A percentile compares a stretch with the other conserved stretches of the same genome.
phyloP scores from a whole-genome alignment of 148 eudicot species.

The Pouteria glomerata region DNA sequence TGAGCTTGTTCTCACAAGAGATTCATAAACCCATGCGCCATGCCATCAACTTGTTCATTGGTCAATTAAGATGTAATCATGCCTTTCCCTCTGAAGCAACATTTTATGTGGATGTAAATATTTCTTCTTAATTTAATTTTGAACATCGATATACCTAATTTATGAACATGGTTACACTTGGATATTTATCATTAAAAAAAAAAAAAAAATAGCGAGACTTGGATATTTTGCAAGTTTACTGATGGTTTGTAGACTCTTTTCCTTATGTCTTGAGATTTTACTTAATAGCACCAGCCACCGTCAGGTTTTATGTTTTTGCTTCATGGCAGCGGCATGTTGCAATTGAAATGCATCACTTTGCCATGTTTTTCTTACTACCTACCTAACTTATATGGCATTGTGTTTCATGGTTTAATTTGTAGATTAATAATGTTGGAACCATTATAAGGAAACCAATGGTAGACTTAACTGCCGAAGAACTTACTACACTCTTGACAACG shows the following conservation, averaged over 20 bases:
- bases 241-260: neutral
- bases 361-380: neutral
- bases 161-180: neutral
- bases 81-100: neutral
- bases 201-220: no score
- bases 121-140: neutral
- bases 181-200: no score
- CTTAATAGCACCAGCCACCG: neutral
- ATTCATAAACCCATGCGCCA: neutral
- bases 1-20: neutral
- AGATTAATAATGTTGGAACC: slow-evolving; percentile 79
- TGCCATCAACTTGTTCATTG: neutral
- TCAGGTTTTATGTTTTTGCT: neutral
- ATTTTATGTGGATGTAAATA: neutral
- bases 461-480: slow-evolving; percentile 52
- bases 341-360: neutral
- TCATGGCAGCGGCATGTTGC: neutral
- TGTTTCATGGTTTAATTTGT: slow-evolving; percentile 6
- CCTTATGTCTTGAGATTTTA: neutral
- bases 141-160: neutral
- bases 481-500: slow-evolving; percentile 43
- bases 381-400: neutral
- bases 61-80: neutral
- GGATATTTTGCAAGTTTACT: no score
- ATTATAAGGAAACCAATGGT: slow-evolving; percentile 63